Evolutionary conservation across 352 stramenopile genomes (phyloP), one percentile per base, ranked within the genome.

Genomic region (Phytophthora constricta): DNA sequence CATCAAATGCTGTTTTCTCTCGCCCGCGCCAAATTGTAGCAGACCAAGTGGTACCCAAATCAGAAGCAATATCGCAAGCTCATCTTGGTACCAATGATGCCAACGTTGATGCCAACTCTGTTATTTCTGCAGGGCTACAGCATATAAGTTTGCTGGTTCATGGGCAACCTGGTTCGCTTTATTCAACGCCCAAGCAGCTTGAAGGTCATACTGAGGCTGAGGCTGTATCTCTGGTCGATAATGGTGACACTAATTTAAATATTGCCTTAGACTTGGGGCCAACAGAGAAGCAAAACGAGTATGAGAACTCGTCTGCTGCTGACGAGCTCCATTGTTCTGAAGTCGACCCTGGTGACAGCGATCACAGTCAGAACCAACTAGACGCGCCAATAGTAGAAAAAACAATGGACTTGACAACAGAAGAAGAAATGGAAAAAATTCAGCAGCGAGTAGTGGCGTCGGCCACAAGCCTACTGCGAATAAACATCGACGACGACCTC

Each of bases 381-480:
- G n/a, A n/a, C n/a, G n/a, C n/a, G n/a, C n/a, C n/a, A n/a, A n/a
- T n/a, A n/a, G n/a, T n/a, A n/a, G n/a, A n/a, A 7, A 51, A n/a
- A 13, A 9, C 39, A 2, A 39, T 37, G 11, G 27, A 46, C 54
- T 46, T 59, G 22, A 45, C 22, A 27, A 46, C 55, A 41, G 20
- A 63, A 42, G 61, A 70, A 46, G 50, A 67, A 43, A 22, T 70
- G 28, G 53, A 43, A 16, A 52, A 64, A 25, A 64, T 70, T 17
- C 67, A 79, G 19, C 60, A 62, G 28, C 50, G 65, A 58, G 57
- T 61, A 33, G 39, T 77, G 20, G 63, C 65, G 14, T 58, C 70
- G 2, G 56, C 64, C 22, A 64, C 63, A 33, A 68, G 67, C 20
- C 34, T 69, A 41, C 31, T 80, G 19, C 58, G 45, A 16, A 33